Evolutionary conservation across 2,329 filamentous ascomycete genomes (phyloP), one percentile per base, ranked within the genome.

Genomic region (Alternaria incomplexa): DNA sequence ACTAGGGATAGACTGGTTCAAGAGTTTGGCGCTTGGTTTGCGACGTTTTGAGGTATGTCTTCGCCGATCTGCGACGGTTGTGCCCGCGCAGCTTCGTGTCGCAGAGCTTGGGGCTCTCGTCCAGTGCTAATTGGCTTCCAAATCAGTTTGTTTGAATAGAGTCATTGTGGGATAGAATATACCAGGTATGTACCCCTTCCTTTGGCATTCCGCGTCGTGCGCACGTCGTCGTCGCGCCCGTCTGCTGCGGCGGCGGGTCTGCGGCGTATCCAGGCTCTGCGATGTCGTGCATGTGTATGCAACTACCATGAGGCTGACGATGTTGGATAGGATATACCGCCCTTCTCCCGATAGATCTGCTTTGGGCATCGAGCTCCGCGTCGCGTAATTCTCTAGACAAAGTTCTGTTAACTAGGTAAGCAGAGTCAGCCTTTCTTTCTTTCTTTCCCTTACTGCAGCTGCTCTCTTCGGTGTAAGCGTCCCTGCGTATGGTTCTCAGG

Each of bases 1-100:
- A 80, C 68, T 80, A 79, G 78, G 78, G 78, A 80, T 80, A 80
- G 78, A 80, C 67, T 73, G 77, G 77, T 71, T 79, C 69, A 78
- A 80, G 76, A 78, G 69, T 77, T 80, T 73, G 77, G 78, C 75
- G 78, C 73, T 76, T 78, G 72, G 69, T 72, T 71, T 70, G 69
- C 71, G 63, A 60, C 56, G 56, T 75, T 78, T 77, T 73, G 70
- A 77, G 76, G 77, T 79, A 78, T 64, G 72, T 62, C 48, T 43
- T 63, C 53, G 61, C 62, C 50, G 51, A 57, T 51, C 62, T 58
- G 51, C 57, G 58, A 53, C 44, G 54, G 56, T 51, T 56, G 51
- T 51, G 59, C 30, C 58, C 26, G 43, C 46, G 26, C 56, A 23
- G 55, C 43, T 44, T 57, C 36, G 62, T 52, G 47, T 63, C 25